These are phyloP conservation scores for Vaucheria bursata DNA, from an alignment of 352 stramenopile genomes.

Conservation along the genomic window DNA sequence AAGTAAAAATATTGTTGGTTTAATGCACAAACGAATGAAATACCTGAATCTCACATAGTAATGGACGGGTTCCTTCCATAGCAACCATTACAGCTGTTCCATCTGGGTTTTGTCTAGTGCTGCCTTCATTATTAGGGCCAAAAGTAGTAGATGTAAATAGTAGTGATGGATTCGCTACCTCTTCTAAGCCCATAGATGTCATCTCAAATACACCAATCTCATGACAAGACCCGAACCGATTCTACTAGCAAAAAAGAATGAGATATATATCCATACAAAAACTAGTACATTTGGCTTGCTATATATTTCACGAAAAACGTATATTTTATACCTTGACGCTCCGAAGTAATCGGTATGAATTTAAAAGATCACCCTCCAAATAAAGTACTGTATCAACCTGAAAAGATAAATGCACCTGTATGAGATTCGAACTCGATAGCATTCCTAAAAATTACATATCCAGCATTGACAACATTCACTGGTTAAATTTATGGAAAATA, in stretches of 20 bases:
- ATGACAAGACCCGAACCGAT: conserved; percentile 78
- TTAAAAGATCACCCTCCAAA: conserved; percentile 65
- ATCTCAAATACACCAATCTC: conserved; percentile 93
- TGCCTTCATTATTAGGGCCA: background rate
- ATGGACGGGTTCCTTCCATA: conserved; percentile 37
- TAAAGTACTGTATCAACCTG: conserved; percentile 85
- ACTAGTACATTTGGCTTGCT: background rate
- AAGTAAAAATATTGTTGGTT: too few relatives aligned
- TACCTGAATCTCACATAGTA: conserved; percentile 39
- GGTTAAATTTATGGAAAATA: too few relatives aligned
- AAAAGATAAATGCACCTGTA: background rate
- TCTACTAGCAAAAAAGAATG: conserved; percentile 16
- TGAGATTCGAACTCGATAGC: too few relatives aligned
- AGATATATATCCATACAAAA: conserved; percentile 8
- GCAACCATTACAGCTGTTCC: conserved; percentile 35
- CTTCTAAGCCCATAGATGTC: conserved; percentile 66
- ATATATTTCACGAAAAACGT: too few relatives aligned
- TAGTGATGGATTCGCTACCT: conserved; percentile 48
- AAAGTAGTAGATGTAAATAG: conserved; percentile 21
- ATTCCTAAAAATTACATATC: too few relatives aligned
- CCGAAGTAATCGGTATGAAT: conserved; percentile 74
- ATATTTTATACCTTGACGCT: conserved; percentile 86
- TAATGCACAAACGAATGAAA: too few relatives aligned
- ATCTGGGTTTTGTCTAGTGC: conserved; percentile 10
- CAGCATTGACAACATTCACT: too few relatives aligned